A percentile compares a stretch with the other conserved stretches of the same genome.
Evolutionary conservation across 2,329 filamentous ascomycete genomes (phyloP).

Genomic region (Tolypocladium amazonense): DNA sequence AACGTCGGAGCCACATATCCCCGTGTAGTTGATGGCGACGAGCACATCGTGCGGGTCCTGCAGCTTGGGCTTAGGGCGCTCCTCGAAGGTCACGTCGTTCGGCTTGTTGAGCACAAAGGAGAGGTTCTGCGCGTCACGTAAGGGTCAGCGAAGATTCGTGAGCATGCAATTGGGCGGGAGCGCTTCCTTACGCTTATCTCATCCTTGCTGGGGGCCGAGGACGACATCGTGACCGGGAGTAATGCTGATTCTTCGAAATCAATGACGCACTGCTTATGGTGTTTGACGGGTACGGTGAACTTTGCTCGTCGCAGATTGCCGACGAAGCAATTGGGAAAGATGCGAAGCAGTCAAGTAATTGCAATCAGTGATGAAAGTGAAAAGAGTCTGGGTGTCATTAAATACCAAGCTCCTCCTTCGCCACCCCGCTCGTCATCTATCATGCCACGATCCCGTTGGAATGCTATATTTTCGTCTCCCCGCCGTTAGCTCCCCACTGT

Average conservation of each 20-base stretch:
- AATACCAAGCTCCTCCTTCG: background rate
- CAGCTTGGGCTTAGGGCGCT: constrained; percentile 62
- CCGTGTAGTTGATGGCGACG: constrained; percentile 73
- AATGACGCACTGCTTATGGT: background rate
- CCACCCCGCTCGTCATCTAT: background rate
- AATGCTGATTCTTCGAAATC: background rate
- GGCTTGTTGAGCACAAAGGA: constrained; percentile 77
- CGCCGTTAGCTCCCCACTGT: background rate
- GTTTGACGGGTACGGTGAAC: background rate
- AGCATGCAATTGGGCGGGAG: background rate
- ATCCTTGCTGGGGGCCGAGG: constrained; percentile 13
- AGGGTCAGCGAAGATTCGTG: constrained; percentile 3
- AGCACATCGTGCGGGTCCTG: constrained; percentile 63
- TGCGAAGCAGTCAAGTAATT: no score
- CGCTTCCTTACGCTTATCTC: constrained; percentile 14
- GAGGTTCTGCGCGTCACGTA: constrained; percentile 48
- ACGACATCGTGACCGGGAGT: constrained; percentile 9
- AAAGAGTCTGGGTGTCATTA: background rate
- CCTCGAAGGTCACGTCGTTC: constrained; percentile 61
- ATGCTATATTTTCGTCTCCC: background rate
- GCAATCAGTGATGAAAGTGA: background rate
- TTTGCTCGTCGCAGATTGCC: background rate
- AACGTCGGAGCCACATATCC: constrained; percentile 81
- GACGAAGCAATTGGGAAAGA: no score
- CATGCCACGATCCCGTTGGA: background rate